Evolutionary conservation across 1,139 yeast genomes (phyloP).

Genomic region (Scheffersomyces parashehatae): DNA sequence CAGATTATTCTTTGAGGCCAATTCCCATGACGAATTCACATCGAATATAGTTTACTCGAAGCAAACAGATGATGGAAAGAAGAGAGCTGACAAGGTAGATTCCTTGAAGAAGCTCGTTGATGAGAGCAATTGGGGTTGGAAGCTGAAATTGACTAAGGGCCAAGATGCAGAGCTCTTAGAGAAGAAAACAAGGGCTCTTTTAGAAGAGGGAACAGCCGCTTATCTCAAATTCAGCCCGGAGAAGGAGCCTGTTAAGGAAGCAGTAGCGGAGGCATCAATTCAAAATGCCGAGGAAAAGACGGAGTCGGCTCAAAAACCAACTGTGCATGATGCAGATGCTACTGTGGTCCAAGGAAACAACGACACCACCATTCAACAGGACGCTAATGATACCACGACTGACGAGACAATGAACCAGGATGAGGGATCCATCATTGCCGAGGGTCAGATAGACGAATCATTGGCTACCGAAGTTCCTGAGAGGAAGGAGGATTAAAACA

Average conservation of each 20-base stretch:
- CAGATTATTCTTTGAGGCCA: conserved; percentile 76
- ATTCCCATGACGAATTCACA: conserved; percentile 80
- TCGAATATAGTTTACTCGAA: conserved; percentile 49
- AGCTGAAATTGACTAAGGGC: conserved; percentile 28
- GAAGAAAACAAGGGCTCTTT: conserved; percentile 24
- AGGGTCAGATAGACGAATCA: conserved; percentile 8
- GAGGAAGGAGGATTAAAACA: conserved; percentile 5
- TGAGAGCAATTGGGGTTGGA: conserved; percentile 43
- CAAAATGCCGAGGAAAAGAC: conserved; percentile 6
- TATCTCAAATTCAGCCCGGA: conserved; percentile 9
- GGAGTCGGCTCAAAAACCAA: background rate
- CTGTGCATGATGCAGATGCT: conserved; percentile 32
- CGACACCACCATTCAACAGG: conserved; percentile 47
- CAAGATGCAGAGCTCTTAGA: conserved; percentile 21
- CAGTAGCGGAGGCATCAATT: conserved; percentile 13
- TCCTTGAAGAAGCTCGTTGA: conserved; percentile 28
- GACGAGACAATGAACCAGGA: conserved; percentile 42
- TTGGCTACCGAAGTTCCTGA: conserved; percentile 2
- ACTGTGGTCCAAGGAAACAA: conserved; percentile 40
- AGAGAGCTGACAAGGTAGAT: conserved; percentile 28
- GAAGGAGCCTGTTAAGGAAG: conserved; percentile 14
- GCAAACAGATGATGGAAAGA: conserved; percentile 25
- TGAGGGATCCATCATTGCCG: conserved; percentile 26
- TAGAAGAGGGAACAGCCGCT: conserved; percentile 35
- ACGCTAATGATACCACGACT: conserved; percentile 45